Base-by-base conservation (phyloP, 345 rosid genomes). In the Hibiscus tridactylites region DNA sequence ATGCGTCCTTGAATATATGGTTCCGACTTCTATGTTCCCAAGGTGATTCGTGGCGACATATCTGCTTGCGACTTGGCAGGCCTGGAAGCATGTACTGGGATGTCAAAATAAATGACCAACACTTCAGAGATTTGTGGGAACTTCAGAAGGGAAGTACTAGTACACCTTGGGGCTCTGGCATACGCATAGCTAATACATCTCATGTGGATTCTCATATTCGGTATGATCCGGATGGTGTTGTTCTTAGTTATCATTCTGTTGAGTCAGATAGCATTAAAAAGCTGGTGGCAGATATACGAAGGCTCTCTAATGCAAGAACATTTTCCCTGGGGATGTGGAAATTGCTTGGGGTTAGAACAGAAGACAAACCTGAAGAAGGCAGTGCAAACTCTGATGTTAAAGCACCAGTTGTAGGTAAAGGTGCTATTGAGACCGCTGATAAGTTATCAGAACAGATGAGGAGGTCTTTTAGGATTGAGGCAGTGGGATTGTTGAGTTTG, bases 11-110 rank as follows among this genome's bases (percentile, higher is more conserved):
- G 54, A 88, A 91, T 80, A 88, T 96, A 86, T 92, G 98, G 99
- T 96, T 96, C 77, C 86, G 93, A 33, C 91, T 96, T 71, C 99
- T 97, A 67, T 86, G 88, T 82, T 87, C 91, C 47, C 78, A 83
- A 47, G 90, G 83, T 16, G 87, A 88, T 87, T 88, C 97, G 3
- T 96, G 99, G 98, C 91, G 87, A 70, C 90, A 86, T 71, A 91
- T 96, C 76, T 91, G 99, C 87, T 83, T 96, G 84, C 89, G 91
- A 79, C 98, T 92, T 74, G 99, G 99, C 62, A 89, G 91, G 76
- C 97, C 97, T 68, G 99, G 98, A 87, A 91, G 88, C 84, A 92
- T 90, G 96, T 76, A 85, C 77, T 96, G 99, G 99, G 97, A 96
- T 84, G 64, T 60, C 19, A 60, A 92, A 80, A 88, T 96, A 78